Base-by-base conservation (phyloP, 129 eudicot genomes). In the Artemisia annua region DNA sequence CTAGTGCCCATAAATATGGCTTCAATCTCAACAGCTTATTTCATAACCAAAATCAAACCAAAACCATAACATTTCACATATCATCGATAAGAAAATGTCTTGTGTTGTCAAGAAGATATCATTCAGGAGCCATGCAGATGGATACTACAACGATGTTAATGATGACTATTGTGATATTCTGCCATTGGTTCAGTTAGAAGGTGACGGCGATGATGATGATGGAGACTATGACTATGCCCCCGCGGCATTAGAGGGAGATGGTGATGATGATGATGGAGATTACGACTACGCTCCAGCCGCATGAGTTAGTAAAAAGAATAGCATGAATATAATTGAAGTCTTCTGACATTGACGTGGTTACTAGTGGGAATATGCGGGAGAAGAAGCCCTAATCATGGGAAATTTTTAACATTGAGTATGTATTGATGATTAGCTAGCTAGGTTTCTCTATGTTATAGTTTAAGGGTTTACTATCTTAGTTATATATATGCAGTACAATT, bases 211-310 rank as follows among this genome's bases (percentile, higher is more conserved):
- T 20, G 65, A 70, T 26, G 46, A 39, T 39, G 46, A 39, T 39
- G 46, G 10, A 7, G 46, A 39, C 9, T 39, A 39, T 39, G 46
- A 39, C 46, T 39, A 39, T 39, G 71, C 76, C n/a, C 78, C 75
- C 0, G 78, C 78, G 20, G 81, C 81, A 18, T 1, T 14, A 20
- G 62, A 69, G 48, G 73, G 48, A 39, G 79, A 75, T 10, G 72
- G 79, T 13, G 73, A 75, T 3, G 73, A 46, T n/a, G 67, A 56
- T n/a, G 74, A 75, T 18, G 67, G 67, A 53, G 73, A 56, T 65
- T 39, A 39, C 9, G 46, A 39, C 10, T 39, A 39, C 7, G 46
- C 46, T 39, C 46, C 46, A 0, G 10, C 46, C n/a, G 7, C 10
- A 7, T 7, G 2, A 7, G 2, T 7, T 30, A 30, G 35, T 30